Percentiles rank a stretch among this genome's conserved stretches.
Conservation (phyloP, 768 basidiomycete species). For the Roridomyces roridus region DNA sequence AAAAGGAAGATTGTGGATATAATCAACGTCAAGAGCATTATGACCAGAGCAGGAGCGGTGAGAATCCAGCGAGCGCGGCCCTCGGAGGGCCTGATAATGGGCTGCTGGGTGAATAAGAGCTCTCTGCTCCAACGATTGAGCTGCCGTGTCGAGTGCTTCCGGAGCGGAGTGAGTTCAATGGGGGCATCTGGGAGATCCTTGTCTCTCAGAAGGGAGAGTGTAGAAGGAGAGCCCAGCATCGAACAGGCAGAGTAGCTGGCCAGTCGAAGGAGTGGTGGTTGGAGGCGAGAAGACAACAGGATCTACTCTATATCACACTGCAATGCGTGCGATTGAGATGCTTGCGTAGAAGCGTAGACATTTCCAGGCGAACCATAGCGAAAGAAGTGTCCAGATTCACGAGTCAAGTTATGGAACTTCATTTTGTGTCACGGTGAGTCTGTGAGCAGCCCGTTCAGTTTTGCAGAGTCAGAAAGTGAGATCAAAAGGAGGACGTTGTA, state of each 20-base stretch:
- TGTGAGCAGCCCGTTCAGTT: no score
- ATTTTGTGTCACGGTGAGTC: no score
- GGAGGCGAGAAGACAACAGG: no score
- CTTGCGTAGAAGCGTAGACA: no score
- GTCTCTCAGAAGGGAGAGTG: slow-evolving; percentile 5
- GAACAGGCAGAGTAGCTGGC: slow-evolving; percentile 26
- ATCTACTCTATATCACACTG: no score
- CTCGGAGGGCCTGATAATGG: not conserved
- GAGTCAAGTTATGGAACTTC: no score
- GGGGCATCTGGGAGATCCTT: slow-evolving; percentile 22
- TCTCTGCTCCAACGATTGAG: slow-evolving; percentile 9
- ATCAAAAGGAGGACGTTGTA: no score
- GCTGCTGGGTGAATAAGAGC: slow-evolving; percentile 14
- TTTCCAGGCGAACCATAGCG: no score
- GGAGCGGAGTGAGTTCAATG: slow-evolving; percentile 14
- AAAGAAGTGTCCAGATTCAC: no score
- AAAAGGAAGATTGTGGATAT: slow-evolving; percentile 21
- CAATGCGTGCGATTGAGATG: no score
- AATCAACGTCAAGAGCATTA: slow-evolving; percentile 7
- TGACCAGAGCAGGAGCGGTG: slow-evolving; percentile 16
- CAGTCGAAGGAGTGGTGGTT: no score
- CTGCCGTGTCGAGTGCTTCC: slow-evolving; percentile 13
- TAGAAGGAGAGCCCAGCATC: slow-evolving; percentile 3
- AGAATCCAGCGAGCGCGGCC: slow-evolving; percentile 15
- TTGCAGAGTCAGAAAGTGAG: no score